These are phyloP conservation scores for Rosa hybrid DNA, from an alignment of 331 rosid genomes.

Conservation along the genomic window DNA sequence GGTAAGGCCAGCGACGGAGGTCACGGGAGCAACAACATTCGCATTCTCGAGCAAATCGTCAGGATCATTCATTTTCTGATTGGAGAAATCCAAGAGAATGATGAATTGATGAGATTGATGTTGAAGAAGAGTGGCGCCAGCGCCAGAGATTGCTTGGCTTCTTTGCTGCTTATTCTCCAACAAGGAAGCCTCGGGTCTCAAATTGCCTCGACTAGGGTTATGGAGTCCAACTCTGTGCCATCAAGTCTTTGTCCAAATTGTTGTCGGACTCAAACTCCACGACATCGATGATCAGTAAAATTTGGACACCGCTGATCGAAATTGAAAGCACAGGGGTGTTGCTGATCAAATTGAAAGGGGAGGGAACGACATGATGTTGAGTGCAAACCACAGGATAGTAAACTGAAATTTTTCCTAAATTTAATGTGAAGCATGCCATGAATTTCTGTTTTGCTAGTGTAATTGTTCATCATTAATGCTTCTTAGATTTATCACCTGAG, in stretches of 20 bases:
- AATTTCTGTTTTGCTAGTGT: no score
- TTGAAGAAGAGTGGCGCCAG: slow-evolving; percentile 41
- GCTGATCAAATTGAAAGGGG: no score
- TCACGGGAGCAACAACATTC: slow-evolving; percentile 21
- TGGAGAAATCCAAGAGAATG: no score
- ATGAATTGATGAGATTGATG: slow-evolving; percentile 31
- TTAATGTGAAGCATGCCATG: no score
- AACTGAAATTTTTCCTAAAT: no score
- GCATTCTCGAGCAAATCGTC: slow-evolving; percentile 44
- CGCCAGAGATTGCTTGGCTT: slow-evolving; percentile 37
- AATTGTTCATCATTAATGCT: no score
- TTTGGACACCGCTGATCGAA: no score
- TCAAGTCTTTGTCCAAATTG: slow-evolving; percentile 37
- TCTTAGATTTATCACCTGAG: no score
- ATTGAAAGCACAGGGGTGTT: no score
- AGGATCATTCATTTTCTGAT: no score
- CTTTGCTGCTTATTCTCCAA: slow-evolving; percentile 56
- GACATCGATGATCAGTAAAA: slow-evolving; percentile 22
- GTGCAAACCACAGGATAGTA: no score
- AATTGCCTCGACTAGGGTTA: slow-evolving; percentile 53
- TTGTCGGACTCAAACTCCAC: slow-evolving; percentile 4
- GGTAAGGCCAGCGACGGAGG: slow-evolving; percentile 36
- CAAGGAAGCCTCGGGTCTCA: slow-evolving; percentile 45
- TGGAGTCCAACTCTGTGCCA: slow-evolving; percentile 54
- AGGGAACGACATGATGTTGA: no score